Evolutionary conservation across 192 early-diverging fungal species (phyloP).

Genomic region (Funneliformis geosporum): DNA sequence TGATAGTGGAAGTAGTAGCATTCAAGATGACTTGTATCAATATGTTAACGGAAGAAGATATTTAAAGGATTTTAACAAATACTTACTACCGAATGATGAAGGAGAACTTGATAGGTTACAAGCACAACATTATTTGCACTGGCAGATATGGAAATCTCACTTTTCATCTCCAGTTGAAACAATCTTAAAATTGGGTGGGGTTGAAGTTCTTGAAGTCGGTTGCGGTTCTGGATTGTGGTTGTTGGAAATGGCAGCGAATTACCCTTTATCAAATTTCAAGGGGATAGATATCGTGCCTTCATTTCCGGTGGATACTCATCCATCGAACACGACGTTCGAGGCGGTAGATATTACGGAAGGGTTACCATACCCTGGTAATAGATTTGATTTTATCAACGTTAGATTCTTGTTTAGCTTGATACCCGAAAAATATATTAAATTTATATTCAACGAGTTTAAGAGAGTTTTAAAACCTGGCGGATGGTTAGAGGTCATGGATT

Average conservation of each 20-base stretch:
- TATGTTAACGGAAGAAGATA: too few relatives aligned
- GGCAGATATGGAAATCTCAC: constrained; percentile 1
- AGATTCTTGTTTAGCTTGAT: too few relatives aligned
- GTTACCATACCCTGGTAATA: constrained; percentile 47
- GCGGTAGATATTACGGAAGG: constrained; percentile 31
- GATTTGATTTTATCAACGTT: constrained; percentile 1
- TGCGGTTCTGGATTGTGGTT: constrained; percentile 40
- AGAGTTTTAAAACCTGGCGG: too few relatives aligned
- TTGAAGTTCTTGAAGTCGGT: not conserved
- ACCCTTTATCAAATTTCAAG: constrained; percentile 35
- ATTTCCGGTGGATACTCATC: constrained; percentile 36
- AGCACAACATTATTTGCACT: not conserved
- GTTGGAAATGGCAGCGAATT: constrained; percentile 41
- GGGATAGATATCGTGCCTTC: constrained; percentile 40
- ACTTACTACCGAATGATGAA: not conserved
- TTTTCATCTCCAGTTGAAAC: constrained; percentile 7
- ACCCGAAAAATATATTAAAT: too few relatives aligned
- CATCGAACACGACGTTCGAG: constrained; percentile 41
- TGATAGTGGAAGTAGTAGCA: too few relatives aligned
- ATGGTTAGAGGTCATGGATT: too few relatives aligned
- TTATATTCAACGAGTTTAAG: too few relatives aligned
- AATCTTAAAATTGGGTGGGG: not conserved
- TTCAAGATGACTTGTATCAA: too few relatives aligned
- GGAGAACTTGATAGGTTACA: constrained; percentile 6
- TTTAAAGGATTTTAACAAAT: too few relatives aligned